phyloP scores from a whole-genome alignment of 345 rosid species.

The Turritis glabra region DNA sequence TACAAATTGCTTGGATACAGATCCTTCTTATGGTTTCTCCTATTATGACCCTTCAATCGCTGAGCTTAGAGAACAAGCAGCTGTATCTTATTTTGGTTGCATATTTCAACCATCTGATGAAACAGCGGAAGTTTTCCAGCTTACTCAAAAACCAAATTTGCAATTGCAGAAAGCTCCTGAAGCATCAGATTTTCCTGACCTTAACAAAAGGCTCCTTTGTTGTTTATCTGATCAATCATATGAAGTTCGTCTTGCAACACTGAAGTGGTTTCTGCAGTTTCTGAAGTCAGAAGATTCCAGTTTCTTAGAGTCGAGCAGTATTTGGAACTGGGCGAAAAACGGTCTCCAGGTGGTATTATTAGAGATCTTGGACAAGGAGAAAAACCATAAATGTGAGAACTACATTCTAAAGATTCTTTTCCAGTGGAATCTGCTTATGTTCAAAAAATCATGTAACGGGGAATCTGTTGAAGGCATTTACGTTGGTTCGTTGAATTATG shows the following conservation, averaged over 20 bases:
- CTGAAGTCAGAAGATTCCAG: slow-evolving; percentile 52
- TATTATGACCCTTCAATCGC: slow-evolving; percentile 78
- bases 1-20: slow-evolving; percentile 63
- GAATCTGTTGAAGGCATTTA: slow-evolving; percentile 40
- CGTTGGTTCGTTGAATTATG: slow-evolving; percentile 58
- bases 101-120: slow-evolving; percentile 62
- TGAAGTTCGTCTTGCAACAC: slow-evolving; percentile 85
- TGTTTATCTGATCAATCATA: slow-evolving; percentile 75
- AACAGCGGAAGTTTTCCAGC: slow-evolving; percentile 46
- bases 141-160: slow-evolving; percentile 39
- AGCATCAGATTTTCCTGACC: slow-evolving; percentile 45
- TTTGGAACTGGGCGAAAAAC: slow-evolving; percentile 65
- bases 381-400: slow-evolving; percentile 63
- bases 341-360: slow-evolving; percentile 62
- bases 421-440: slow-evolving; percentile 76
- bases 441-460: slow-evolving; percentile 39
- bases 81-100: slow-evolving; percentile 76
- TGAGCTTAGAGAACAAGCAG: slow-evolving; percentile 84
- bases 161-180: slow-evolving; percentile 34
- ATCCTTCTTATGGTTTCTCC: slow-evolving; percentile 53
- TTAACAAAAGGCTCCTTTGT: slow-evolving; percentile 55
- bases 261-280: slow-evolving; percentile 83
- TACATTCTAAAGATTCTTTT: slow-evolving; percentile 77
- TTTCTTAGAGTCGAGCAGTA: slow-evolving; percentile 42
- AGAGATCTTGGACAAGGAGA: slow-evolving; percentile 62